These are phyloP conservation scores for Aegilops bicornis DNA, from an alignment of 176 grass and related monocot species.

Conservation along the genomic window DNA sequence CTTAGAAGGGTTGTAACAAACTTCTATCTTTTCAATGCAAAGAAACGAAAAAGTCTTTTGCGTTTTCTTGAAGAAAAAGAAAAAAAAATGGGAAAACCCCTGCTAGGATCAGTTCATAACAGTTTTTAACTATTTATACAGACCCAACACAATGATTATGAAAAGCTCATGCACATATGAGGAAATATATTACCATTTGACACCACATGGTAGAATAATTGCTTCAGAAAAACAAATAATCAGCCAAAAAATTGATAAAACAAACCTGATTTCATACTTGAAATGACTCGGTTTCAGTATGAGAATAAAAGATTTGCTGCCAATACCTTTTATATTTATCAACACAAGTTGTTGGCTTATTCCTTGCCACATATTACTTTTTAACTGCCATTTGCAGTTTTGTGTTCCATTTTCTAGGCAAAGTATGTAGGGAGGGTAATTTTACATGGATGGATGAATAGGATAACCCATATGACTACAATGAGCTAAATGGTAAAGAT, in stretches of 20 bases:
- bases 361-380: not conserved
- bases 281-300: too few relatives aligned
- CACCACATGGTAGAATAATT: not conserved
- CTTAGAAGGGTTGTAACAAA: too few relatives aligned
- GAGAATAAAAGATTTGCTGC: too few relatives aligned
- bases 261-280: too few relatives aligned
- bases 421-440: not conserved
- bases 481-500: not conserved
- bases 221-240: not conserved
- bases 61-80: too few relatives aligned
- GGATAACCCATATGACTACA: not conserved
- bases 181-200: not conserved
- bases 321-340: not conserved
- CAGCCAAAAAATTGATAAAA: not conserved
- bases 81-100: too few relatives aligned
- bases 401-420: not conserved
- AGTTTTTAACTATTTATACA: too few relatives aligned
- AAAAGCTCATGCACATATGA: too few relatives aligned
- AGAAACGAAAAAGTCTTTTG: too few relatives aligned
- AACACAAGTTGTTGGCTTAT: not conserved
- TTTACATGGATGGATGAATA: not conserved
- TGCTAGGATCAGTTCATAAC: too few relatives aligned
- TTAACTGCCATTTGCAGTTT: not conserved
- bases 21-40: too few relatives aligned
- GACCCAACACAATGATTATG: too few relatives aligned